Base-by-base conservation (phyloP, 352 stramenopile species). In the Phytophthora pisi region DNA sequence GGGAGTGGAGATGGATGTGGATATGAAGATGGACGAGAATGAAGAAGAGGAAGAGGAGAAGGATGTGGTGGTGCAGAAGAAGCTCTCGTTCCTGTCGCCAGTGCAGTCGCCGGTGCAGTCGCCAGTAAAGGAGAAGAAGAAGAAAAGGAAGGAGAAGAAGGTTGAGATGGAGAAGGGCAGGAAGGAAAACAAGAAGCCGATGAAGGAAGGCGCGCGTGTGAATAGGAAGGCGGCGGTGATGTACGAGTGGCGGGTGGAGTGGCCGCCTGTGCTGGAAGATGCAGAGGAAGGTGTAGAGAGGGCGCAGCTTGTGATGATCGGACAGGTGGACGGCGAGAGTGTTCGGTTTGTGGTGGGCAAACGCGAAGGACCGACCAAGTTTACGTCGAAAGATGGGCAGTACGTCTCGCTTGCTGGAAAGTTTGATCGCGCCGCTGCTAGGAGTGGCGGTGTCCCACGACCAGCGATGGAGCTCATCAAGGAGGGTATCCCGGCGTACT, bases 401-500 rank as follows among this genome's bases (percentile, higher is more conserved):
- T 77, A 71, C 24, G 72, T 92, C 34, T 36, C 55, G 23, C 60
- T 92, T 38, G 61, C 70, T 15, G 85, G 82, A 0, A 73, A 61
- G 16, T 51, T 90, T 4, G 72, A 88, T 31, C 75, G 77, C 34
- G 68, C 84, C 8, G 56, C 62, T 2, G 78, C 79, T 0, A 70
- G 57, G 23, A 53, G 66, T 24, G 66, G 47, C 15, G 74, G 75
- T 1, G 67, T 90, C 10, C 83, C 85, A 30, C 43, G 63, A 0
- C 52, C 60, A 4, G 74, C 82, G 40, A 72, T 87, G 57, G 78
- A 88, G 45, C 45, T 90, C 16, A 66, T 93, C 64, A 40, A 74
- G 5, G 75, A 84, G 1, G 85, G 85, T 1, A 72, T 93, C n/a
- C 85, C 85, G 16, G 54, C 70, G 11, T 76, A 78, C 23, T 92